A percentile compares a stretch with the other conserved stretches of the same genome.
Evolutionary conservation across 2,329 filamentous ascomycete species (phyloP).

Genomic region (Chrysoporthe cubensis): DNA sequence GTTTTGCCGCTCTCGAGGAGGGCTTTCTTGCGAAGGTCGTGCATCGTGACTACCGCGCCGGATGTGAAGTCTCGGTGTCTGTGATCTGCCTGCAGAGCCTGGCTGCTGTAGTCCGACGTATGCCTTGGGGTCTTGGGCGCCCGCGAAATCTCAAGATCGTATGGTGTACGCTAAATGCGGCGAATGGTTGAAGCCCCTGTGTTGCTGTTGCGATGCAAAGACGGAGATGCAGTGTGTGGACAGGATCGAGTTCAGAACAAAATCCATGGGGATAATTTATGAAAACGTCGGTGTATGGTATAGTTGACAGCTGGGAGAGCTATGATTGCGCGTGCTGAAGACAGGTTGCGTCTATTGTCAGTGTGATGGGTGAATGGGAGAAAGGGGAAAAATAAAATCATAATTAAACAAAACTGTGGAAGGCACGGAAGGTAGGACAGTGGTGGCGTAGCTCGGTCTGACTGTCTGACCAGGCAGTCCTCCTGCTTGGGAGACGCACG

Average conservation of each 20-base stretch:
- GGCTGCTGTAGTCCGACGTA: neutral
- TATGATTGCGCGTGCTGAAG: conserved; percentile 12
- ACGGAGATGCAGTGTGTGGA: conserved; percentile 19
- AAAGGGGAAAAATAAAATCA: neutral
- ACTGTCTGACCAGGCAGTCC: neutral
- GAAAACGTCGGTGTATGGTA: neutral
- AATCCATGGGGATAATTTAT: conserved; percentile 34
- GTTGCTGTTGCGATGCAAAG: conserved; percentile 23
- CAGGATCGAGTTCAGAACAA: conserved; percentile 27
- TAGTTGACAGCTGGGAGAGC: conserved; percentile 9
- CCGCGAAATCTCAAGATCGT: conserved; percentile 6
- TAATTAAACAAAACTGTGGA: conserved; percentile 10
- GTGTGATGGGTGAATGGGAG: conserved; percentile 5
- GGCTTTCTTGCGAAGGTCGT: conserved; percentile 68
- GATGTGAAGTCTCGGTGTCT: neutral
- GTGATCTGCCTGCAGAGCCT: neutral
- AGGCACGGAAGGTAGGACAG: neutral
- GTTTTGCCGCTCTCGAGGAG: conserved; percentile 74
- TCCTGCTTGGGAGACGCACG: neutral
- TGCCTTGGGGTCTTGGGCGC: neutral
- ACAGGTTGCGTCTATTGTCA: conserved; percentile 3
- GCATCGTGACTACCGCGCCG: conserved; percentile 50
- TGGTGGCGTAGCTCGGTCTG: neutral
- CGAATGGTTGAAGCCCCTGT: conserved; percentile 23
- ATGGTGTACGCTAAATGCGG: conserved; percentile 20